phyloP scores from a whole-genome alignment of 2,329 filamentous ascomycete genomes.

The Hysterium pulicare region DNA sequence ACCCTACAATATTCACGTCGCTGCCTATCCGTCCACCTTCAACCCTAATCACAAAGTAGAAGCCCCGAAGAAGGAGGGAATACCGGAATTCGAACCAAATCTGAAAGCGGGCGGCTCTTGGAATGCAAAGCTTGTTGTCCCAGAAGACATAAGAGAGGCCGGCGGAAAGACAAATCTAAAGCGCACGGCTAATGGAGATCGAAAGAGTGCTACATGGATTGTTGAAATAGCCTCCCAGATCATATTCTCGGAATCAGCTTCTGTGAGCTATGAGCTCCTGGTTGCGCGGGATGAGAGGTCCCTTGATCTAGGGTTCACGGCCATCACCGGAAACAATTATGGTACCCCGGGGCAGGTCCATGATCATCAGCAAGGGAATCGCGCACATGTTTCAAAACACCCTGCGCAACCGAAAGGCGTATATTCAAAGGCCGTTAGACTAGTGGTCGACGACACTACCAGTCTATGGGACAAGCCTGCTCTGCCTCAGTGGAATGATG shows the following conservation, averaged over 20 bases:
- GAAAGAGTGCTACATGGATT: conserved; percentile 72
- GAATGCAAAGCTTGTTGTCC: conserved; percentile 75
- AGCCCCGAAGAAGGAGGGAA: conserved; percentile 65
- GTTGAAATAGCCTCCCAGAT: conserved; percentile 91
- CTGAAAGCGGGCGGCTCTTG: conserved; percentile 90
- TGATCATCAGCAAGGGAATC: conserved; percentile 68
- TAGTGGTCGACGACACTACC: conserved; percentile 83
- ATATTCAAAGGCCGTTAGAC: conserved; percentile 73
- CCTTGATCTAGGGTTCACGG: conserved; percentile 62
- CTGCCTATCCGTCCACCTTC: conserved; percentile 80
- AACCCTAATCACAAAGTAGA: conserved; percentile 77
- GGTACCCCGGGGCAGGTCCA: conserved; percentile 61
- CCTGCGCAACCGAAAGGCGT: conserved; percentile 68
- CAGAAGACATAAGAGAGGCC: conserved; percentile 69
- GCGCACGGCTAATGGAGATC: conserved; percentile 30
- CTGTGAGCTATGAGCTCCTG: conserved; percentile 82
- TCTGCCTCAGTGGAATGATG: conserved; percentile 62
- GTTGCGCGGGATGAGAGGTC: conserved; percentile 84
- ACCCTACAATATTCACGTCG: conserved; percentile 84
- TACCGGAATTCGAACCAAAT: conserved; percentile 92
- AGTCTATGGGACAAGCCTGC: conserved; percentile 90
- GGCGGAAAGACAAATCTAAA: conserved; percentile 48
- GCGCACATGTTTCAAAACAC: conserved; percentile 52
- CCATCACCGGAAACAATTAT: conserved; percentile 52
- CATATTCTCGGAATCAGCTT: conserved; percentile 84